Percentiles rank a stretch among this genome's conserved stretches.
phyloP scores from a whole-genome alignment of 371 early-diverging fungal species.

The Apophysomyces ossiformis region DNA sequence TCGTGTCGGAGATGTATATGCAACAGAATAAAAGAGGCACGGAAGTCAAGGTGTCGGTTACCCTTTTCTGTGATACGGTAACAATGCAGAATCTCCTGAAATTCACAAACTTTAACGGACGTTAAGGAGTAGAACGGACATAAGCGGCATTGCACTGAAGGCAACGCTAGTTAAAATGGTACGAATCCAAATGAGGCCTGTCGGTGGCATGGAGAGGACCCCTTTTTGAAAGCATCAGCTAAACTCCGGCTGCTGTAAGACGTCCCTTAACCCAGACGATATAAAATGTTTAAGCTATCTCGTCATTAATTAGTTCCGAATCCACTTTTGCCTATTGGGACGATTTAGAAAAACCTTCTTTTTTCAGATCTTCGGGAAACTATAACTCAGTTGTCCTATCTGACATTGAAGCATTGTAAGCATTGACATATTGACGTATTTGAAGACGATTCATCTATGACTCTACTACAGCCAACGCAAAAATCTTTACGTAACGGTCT shows the following conservation, averaged over 20 bases:
- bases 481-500: too few relatives aligned
- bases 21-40: slow-evolving; percentile 5
- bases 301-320: neutral
- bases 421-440: too few relatives aligned
- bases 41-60: slow-evolving; percentile 1
- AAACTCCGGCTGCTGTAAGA: slow-evolving; percentile 4
- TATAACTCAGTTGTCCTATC: too few relatives aligned
- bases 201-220: neutral
- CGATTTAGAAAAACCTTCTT: too few relatives aligned
- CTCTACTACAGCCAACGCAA: too few relatives aligned
- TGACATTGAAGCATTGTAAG: too few relatives aligned
- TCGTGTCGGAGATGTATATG: neutral
- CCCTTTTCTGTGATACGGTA: neutral
- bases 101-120: neutral
- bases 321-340: too few relatives aligned
- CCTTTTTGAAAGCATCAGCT: neutral
- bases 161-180: neutral
- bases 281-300: neutral
- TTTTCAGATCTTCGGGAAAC: too few relatives aligned
- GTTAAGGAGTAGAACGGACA: neutral
- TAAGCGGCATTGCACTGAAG: slow-evolving; percentile 1
- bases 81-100: slow-evolving; percentile 2
- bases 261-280: neutral
- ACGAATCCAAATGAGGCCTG: neutral
- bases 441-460: too few relatives aligned